These are phyloP conservation scores for Russula olivacea DNA, from an alignment of 768 basidiomycete genomes.

Conservation along the genomic window DNA sequence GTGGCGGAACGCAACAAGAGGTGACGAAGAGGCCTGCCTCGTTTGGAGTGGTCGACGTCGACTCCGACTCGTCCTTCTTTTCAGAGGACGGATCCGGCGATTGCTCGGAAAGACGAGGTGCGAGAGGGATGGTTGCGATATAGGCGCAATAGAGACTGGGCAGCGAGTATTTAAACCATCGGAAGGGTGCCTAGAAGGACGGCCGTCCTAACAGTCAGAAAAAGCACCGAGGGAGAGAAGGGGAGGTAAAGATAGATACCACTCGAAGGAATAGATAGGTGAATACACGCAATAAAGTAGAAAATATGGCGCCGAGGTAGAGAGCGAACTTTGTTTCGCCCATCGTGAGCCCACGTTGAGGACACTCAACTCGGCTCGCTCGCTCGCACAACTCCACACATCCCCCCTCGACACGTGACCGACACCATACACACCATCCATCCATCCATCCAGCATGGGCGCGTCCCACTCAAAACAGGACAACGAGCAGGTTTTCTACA, in stretches of 20 bases:
- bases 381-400: no score
- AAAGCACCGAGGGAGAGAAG: background rate
- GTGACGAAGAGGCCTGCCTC: conserved; percentile 32
- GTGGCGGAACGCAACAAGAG: conserved; percentile 27
- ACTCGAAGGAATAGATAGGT: conserved; percentile 48
- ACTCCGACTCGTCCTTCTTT: background rate
- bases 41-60: background rate
- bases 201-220: background rate
- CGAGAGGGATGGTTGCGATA: conserved; percentile 21
- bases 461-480: conserved; percentile 59
- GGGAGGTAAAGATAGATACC: conserved; percentile 29
- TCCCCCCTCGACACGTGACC: background rate
- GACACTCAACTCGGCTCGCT: no score
- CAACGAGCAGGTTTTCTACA: conserved; percentile 49
- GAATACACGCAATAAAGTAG: conserved; percentile 39
- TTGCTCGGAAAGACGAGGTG: background rate
- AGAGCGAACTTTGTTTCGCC: background rate
- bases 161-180: conserved; percentile 33
- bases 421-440: background rate
- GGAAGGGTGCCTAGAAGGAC: background rate
- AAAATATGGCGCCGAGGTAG: conserved; percentile 28
- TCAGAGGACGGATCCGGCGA: background rate
- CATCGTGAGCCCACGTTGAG: conserved; percentile 5
- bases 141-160: conserved; percentile 16
- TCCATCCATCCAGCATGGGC: conserved; percentile 44